Evolutionary conservation across 1,139 yeast genomes (phyloP), one percentile per base, ranked within the genome.

Genomic region (Suhomyces coccinellae): DNA sequence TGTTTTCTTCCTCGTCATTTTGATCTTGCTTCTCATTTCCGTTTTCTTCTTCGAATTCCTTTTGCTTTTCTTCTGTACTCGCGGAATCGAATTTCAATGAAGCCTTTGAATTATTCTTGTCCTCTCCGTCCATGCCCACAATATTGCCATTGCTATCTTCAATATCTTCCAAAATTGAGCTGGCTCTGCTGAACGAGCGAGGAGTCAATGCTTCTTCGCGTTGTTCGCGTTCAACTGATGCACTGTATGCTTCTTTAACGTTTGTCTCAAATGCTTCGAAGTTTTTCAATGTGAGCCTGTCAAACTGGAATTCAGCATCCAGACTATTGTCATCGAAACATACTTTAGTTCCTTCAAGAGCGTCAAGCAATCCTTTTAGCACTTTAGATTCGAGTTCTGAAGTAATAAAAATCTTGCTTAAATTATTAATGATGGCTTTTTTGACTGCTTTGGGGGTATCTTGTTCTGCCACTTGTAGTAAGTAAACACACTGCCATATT

Each of bases 401-500:
- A 2, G 66, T 56, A 5, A 73, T 52, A 37, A 49, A 57, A 20
- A 87, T 67, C 53, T 81, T 82, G 30, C 73, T 67, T 40, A 87
- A 65, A 43, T 77, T 76, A 16, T 70, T 67, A 14, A 86, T 63
- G 7, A 87, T 71, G 14, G 83, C 73, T 51, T 81, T 83, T 50
- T 80, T 79, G 33, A 79, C 76, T 11, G 64, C 71, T 53, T 77
- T 83, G 29, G 77, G 74, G 4, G 79, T 71, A n/a, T 73, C 77
- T 52, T 69, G 79, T 49, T 74, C 79, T 37, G 79, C 66, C 4
- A 73, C 73, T 38, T 74, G 75, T 41, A 87, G 58, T 29, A 87
- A 65, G 35, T 81, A 83, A 31, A 75, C 65, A 1, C 83, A 80
- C 51, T 86, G 80, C 57, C 75, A 75, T 7, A 83, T 62, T 54